Base-by-base conservation (phyloP, 768 basidiomycete species). In the Collybia sp. region DNA sequence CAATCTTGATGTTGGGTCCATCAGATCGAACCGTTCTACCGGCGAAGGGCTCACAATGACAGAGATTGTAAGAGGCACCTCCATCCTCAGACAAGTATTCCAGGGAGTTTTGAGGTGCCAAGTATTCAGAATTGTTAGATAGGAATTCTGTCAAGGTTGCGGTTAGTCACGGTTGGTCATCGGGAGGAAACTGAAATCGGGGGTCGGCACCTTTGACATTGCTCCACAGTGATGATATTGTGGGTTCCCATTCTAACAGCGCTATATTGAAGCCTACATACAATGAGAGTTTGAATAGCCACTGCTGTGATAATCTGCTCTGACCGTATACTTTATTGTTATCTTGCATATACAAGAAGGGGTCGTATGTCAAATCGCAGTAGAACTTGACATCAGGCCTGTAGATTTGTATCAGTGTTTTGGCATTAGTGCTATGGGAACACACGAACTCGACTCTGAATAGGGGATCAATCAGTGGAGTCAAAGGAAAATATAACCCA, bases 201-300 rank as follows among this genome's bases (percentile, higher is more conserved):
- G 35, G 37, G 39, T 47, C 11, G 59, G 45, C 51, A 84, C 88
- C 79, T 74, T 81, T 84, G 17, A 88, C 83, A 6, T 72, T 68
- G 3, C 76, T 63, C 91, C 92, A 95, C 6, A 94, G 68, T 1
- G 86, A 85, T 30, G 81, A 79, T 47, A 95, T 90, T 31, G 93
- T 93, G 36, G 79, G 75, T 41, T 76, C 71, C 67, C 86, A 93
- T 58, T 94, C 92, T 38, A 76, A 76, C 12, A 93, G 64, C 1
- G 87, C 80, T 35, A 93, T 74, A 0, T 88, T 91, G 65, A 92
- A 93, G 1, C 83, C 85, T 86, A 43, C 33, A 42, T 18, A 6
- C 30, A 12, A 47, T 38, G 18, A 12, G 19, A 6, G n/a, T 1
- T 19, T 12, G 20, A 12, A 20, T 10, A 10, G 9, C 1, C 19